Base-by-base conservation (phyloP, 345 rosid species). In the Odontarrhena argentea region DNA sequence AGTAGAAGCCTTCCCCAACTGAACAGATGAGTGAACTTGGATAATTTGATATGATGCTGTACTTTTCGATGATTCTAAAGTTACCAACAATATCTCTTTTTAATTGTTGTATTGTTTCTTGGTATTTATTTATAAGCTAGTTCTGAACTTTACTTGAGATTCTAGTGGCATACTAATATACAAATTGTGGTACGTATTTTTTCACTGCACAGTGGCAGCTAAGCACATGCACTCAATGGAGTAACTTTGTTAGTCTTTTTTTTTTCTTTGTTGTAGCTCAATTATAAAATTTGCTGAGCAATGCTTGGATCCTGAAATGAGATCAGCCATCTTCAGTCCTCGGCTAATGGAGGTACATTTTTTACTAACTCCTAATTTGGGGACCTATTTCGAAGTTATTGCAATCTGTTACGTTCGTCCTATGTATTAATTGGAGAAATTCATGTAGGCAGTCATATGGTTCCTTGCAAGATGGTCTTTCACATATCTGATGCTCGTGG, bases 401-500 rank as follows among this genome's bases (percentile, higher is more conserved):
- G 46, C 60, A 48, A 30, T 55, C 40, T 63, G 49, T 51, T 63
- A 55, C 49, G 26, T 57, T 41, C 42, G 1, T 55, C 44, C 67
- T 65, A 24, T 24, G 22, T 35, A 65, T 35, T 73, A 49, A 65
- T 57, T 73, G 26, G 45, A 60, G 57, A 53, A 65, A 67, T 40
- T 24, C 60, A 45, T 82, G 65, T 78, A 93, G 98, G 97, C 97
- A 75, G 78, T 93, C 68, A 71, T 88, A 79, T 93, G 97, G 98
- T 90, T 93, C 81, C 97, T 93, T 75, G 88, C 94, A 55, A 88
- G 97, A 83, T 90, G 97, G 98, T 86, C 92, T 55, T 83, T 72
- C 50, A 93, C 98, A 71, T 93, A 87, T 69, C 79, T 93, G 44
- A 74, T 93, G 88, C 67, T 96, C 65, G 74, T 76, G 35, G 96